A percentile compares a stretch with the other conserved stretches of the same genome.
Evolutionary conservation across 306 rosid genomes (phyloP).

Genomic region (Sicyos edulis): DNA sequence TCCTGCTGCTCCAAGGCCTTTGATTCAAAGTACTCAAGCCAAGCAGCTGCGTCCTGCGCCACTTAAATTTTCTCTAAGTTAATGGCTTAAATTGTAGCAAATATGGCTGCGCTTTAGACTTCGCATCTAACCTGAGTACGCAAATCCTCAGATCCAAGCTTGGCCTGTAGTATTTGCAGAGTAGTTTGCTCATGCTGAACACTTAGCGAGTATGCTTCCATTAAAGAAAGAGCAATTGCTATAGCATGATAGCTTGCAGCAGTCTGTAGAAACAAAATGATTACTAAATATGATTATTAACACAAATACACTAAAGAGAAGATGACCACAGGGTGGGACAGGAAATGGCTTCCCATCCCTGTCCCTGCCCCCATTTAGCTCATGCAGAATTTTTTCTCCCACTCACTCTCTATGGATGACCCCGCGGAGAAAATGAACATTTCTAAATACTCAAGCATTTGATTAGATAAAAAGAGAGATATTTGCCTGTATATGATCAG

Average conservation of each 20-base stretch:
- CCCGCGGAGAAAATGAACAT: too few species aligned
- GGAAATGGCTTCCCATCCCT: too few species aligned
- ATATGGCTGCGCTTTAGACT: neutral
- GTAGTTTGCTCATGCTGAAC: slow-evolving; percentile 98
- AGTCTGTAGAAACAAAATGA: slow-evolving; percentile 46
- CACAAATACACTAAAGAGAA: neutral
- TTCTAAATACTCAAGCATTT: neutral
- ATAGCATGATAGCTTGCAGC: slow-evolving; percentile 99
- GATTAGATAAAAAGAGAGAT: slow-evolving; percentile 19
- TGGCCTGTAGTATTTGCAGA: slow-evolving; percentile 87
- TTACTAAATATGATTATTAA: neutral
- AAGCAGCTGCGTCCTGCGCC: slow-evolving; percentile 91
- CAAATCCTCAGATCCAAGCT: slow-evolving; percentile 90
- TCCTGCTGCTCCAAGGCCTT: slow-evolving; percentile 99
- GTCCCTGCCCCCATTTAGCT: too few species aligned
- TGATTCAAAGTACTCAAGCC: slow-evolving; percentile 99
- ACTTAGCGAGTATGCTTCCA: slow-evolving; percentile 94
- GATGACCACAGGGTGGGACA: too few species aligned
- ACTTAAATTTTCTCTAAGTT: slow-evolving; percentile 19
- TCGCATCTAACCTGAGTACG: slow-evolving; percentile 73
- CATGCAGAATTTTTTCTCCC: too few species aligned
- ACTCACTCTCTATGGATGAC: too few species aligned
- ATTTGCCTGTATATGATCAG: slow-evolving; percentile 90
- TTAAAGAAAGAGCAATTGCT: slow-evolving; percentile 97
- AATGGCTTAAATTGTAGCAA: slow-evolving; percentile 5